These are phyloP conservation scores for Dothidotthia symphoricarpi DNA, from an alignment of 2,329 filamentous ascomycete species.

Conservation along the genomic window DNA sequence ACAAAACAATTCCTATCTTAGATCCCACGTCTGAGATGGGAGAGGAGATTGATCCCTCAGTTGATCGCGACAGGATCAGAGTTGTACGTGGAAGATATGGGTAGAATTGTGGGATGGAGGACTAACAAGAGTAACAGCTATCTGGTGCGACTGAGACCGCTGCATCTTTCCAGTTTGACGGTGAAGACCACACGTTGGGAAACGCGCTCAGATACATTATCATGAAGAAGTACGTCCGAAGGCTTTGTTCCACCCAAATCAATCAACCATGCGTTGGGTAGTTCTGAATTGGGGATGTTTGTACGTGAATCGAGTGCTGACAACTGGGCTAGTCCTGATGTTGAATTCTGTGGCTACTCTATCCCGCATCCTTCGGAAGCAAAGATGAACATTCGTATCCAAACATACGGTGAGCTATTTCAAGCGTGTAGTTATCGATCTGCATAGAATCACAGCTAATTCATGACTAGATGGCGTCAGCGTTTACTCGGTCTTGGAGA, in stretches of 20 bases:
- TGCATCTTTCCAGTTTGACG: conserved; percentile 90
- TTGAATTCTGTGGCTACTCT: conserved; percentile 97
- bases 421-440: too few species aligned
- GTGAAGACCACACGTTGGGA: conserved; percentile 92
- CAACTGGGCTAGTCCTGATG: conserved; percentile 66
- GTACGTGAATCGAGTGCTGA: conserved; percentile 4
- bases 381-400: conserved; percentile 96
- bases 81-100: conserved; percentile 37
- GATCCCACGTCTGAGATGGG: conserved; percentile 25
- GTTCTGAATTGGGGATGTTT: too few species aligned
- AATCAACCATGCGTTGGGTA: too few species aligned
- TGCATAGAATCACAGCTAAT: too few species aligned
- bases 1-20: conserved; percentile 20
- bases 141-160: conserved; percentile 81
- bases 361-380: conserved; percentile 95
- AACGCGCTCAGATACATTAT: conserved; percentile 94
- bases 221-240: conserved; percentile 83
- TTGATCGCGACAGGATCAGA: conserved; percentile 47
- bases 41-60: conserved; percentile 33
- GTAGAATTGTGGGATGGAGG: neutral
- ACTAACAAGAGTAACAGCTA: conserved; percentile 55
- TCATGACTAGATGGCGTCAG: conserved; percentile 66
- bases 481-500: conserved; percentile 82
- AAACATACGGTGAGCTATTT: conserved; percentile 78
- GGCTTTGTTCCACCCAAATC: too few species aligned